Evolutionary conservation across 345 rosid genomes (phyloP).

Genomic region (Euphorbia pulcherrima): DNA sequence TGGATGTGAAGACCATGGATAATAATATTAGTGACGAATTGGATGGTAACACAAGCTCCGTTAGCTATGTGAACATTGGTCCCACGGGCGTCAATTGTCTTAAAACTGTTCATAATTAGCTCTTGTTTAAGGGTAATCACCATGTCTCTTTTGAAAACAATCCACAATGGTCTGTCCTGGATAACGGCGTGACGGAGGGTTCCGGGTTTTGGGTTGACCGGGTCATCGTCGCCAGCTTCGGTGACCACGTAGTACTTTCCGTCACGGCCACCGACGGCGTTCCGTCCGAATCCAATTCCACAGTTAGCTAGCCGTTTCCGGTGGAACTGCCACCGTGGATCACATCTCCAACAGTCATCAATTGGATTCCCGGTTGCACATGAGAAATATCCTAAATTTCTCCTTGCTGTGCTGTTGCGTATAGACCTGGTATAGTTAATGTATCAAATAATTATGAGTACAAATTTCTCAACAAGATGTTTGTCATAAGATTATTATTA

Average conservation of each 20-base stretch:
- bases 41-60: slow-evolving; percentile 36
- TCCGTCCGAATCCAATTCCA: slow-evolving; percentile 30
- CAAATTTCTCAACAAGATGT: too few species aligned
- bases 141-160: slow-evolving; percentile 32
- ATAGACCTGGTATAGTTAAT: slow-evolving; percentile 46
- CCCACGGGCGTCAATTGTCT: slow-evolving; percentile 36
- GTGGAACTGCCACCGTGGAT: slow-evolving; percentile 19
- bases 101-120: slow-evolving; percentile 32
- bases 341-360: slow-evolving; percentile 33
- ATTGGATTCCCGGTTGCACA: slow-evolving; percentile 28
- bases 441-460: not conserved
- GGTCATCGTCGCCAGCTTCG: slow-evolving; percentile 17
- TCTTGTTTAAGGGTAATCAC: slow-evolving; percentile 30
- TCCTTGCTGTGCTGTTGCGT: slow-evolving; percentile 61
- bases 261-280: slow-evolving; percentile 27
- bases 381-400: slow-evolving; percentile 27
- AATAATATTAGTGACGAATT: slow-evolving; percentile 25
- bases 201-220: slow-evolving; percentile 28
- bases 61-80: slow-evolving; percentile 45
- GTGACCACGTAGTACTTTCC: slow-evolving; percentile 27
- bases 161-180: slow-evolving; percentile 29
- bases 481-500: too few species aligned
- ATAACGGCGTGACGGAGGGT: slow-evolving; percentile 29
- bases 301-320: slow-evolving; percentile 26
- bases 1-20: slow-evolving; percentile 34